These are phyloP conservation scores for Russula griseocarnosa DNA, from an alignment of 768 basidiomycete species.

Conservation along the genomic window DNA sequence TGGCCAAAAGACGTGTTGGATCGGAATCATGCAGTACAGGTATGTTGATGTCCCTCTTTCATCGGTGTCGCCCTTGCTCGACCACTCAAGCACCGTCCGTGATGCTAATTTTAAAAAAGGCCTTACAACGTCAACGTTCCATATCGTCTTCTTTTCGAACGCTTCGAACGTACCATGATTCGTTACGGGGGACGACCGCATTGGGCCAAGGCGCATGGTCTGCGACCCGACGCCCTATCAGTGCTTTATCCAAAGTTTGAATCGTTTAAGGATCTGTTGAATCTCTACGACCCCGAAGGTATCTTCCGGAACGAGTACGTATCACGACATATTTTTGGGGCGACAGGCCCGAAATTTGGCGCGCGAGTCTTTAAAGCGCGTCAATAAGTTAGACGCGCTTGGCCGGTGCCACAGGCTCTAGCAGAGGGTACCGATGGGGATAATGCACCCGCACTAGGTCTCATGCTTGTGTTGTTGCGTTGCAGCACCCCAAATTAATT, in stretches of 20 bases:
- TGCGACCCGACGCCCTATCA: conserved; percentile 60
- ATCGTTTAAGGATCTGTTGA: conserved; percentile 65
- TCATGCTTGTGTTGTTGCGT: neutral
- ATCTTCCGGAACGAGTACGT: conserved; percentile 88
- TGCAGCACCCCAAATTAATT: neutral
- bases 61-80: conserved; percentile 1
- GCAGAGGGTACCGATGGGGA: conserved; percentile 13
- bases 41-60: conserved; percentile 40
- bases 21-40: conserved; percentile 98
- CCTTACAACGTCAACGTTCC: conserved; percentile 83
- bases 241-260: conserved; percentile 76
- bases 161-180: conserved; percentile 68
- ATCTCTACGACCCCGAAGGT: conserved; percentile 67
- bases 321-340: conserved; percentile 78
- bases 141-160: conserved; percentile 71
- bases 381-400: conserved; percentile 27
- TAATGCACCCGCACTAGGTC: conserved; percentile 4
- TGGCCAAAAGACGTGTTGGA: conserved; percentile 80
- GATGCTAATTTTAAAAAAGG: conserved; percentile 38
- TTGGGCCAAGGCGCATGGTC: conserved; percentile 90
- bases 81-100: neutral
- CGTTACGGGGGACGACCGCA: conserved; percentile 81
- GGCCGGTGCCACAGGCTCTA: conserved; percentile 16
- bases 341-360: conserved; percentile 39
- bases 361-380: conserved; percentile 47